Base-by-base conservation (phyloP, 2,329 filamentous ascomycete species). In the Gliomastix tumulicola region DNA sequence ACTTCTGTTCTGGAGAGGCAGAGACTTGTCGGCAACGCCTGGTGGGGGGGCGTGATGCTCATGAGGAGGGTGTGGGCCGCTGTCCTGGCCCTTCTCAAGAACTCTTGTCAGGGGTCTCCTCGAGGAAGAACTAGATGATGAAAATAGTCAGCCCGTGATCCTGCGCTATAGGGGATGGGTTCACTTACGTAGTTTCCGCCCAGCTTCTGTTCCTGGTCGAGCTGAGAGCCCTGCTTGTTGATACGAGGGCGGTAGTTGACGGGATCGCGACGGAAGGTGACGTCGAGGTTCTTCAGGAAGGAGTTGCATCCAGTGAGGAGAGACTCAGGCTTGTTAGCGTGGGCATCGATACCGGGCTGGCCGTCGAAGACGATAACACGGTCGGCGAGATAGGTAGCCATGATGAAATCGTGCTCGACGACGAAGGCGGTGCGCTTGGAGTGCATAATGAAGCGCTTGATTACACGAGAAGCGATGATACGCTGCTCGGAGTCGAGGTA, bases 371-470 rank as follows among this genome's bases (percentile, higher is more conserved):
- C 92, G 55, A 98, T 98, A 62, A 98, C 92, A 49, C 92, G 86
- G 57, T 98, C 94, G 32, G 92, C 77, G 36, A 79, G 69, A 49
- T 78, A 78, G 15, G 74, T 80, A 32, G 76, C 77, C 89, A 97
- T 96, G 70, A 97, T 95, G 71, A 98, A 97, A 76, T 98, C 92
- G 84, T 98, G 92, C 80, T 98, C 92, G 60, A 98, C 90, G 49
- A 98, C 81, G 62, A 98, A 98, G 35, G 92, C 92, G 1, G 92
- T 98, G 79, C 97, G 97, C 81, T 97, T 97, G 53, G 88, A 82
- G 72, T 98, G 90, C 92, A 98, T 98, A 66, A 98, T 98, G 76
- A 94, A 98, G 49, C 92, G 84, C 76, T 98, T 98, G 71, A 98
- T 98, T 59, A 98, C 94, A 57, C 89, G 84, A 32, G 90, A 84